phyloP scores from a whole-genome alignment of 1,284 basidiomycete genomes.

The Boletus smithii region DNA sequence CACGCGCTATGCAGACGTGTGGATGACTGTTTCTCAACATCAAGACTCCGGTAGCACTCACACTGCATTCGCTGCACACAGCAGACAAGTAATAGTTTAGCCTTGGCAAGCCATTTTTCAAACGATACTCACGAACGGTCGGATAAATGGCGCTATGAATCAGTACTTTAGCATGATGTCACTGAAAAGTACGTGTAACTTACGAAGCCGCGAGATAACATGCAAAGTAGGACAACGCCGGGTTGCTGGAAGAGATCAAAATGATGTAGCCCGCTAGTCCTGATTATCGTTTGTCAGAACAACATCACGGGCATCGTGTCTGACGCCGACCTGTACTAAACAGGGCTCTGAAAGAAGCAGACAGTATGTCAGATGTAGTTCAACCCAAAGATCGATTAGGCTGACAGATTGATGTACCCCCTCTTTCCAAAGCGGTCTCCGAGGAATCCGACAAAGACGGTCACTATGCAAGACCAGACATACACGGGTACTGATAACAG shows the following conservation, averaged over 20 bases:
- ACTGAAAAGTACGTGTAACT: conserved; percentile 20
- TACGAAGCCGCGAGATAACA: conserved; percentile 48
- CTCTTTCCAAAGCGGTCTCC: conserved; percentile 47
- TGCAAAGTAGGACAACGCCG: conserved; percentile 44
- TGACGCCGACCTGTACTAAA: conserved; percentile 34
- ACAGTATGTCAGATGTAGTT: conserved; percentile 6
- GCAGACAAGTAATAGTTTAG: background rate
- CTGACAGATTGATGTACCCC: conserved; percentile 48
- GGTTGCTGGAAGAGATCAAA: conserved; percentile 43
- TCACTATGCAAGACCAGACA: conserved; percentile 48
- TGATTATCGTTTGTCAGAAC: conserved; percentile 9
- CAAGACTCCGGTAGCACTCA: conserved; percentile 27
- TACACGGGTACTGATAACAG: conserved; percentile 53
- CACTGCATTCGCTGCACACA: conserved; percentile 44
- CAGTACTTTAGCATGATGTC: conserved; percentile 4
- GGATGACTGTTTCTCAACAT: background rate
- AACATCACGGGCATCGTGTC: background rate
- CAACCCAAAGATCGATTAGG: conserved; percentile 5
- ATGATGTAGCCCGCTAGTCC: conserved; percentile 51
- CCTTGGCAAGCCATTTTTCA: conserved; percentile 4
- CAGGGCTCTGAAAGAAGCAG: conserved; percentile 25
- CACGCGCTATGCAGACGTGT: conserved; percentile 39
- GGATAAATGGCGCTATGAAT: conserved; percentile 44
- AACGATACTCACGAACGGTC: conserved; percentile 39
- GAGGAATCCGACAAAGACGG: conserved; percentile 44